A percentile compares a stretch with the other conserved stretches of the same genome.
Evolutionary conservation across 2,329 filamentous ascomycete genomes (phyloP).

Genomic region (Claviceps paspali): DNA sequence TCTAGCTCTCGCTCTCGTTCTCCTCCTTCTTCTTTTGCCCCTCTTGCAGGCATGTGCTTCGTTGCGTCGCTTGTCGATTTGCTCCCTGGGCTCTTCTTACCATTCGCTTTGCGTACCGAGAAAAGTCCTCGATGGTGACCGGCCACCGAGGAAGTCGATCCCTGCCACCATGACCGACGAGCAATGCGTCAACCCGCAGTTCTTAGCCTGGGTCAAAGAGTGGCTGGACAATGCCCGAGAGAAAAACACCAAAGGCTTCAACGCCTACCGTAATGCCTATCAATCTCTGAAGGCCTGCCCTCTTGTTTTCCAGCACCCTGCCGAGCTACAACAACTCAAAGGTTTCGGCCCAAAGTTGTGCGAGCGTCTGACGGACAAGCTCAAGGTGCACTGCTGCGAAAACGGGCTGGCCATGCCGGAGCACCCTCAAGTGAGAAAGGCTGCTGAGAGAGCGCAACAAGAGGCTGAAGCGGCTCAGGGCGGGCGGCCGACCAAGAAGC

Average conservation of each 20-base stretch:
- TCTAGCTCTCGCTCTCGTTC: no score
- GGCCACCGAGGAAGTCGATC: background rate
- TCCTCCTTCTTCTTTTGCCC: background rate
- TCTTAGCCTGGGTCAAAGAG: constrained; percentile 61
- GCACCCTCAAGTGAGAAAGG: constrained; percentile 31
- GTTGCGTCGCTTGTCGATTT: background rate
- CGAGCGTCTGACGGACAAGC: constrained; percentile 47
- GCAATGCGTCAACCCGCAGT: constrained; percentile 51
- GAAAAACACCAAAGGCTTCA: constrained; percentile 53
- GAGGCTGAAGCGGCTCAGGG: constrained; percentile 19
- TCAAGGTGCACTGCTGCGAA: constrained; percentile 45
- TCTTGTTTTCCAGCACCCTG: constrained; percentile 54
- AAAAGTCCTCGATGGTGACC: background rate
- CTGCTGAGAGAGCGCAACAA: constrained; percentile 14
- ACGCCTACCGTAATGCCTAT: constrained; percentile 62
- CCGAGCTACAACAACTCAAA: constrained; percentile 55
- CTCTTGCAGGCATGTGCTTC: background rate
- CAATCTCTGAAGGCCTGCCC: constrained; percentile 64
- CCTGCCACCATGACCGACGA: constrained; percentile 11
- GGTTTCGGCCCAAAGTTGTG: constrained; percentile 61
- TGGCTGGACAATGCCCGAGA: constrained; percentile 58
- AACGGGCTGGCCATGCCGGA: constrained; percentile 55
- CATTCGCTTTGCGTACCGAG: background rate
- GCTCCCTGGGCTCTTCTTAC: background rate
- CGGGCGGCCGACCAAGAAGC: constrained; percentile 31